Conservation (phyloP, 176 grass and related monocot species). For the Bonia amplexicaulis region DNA sequence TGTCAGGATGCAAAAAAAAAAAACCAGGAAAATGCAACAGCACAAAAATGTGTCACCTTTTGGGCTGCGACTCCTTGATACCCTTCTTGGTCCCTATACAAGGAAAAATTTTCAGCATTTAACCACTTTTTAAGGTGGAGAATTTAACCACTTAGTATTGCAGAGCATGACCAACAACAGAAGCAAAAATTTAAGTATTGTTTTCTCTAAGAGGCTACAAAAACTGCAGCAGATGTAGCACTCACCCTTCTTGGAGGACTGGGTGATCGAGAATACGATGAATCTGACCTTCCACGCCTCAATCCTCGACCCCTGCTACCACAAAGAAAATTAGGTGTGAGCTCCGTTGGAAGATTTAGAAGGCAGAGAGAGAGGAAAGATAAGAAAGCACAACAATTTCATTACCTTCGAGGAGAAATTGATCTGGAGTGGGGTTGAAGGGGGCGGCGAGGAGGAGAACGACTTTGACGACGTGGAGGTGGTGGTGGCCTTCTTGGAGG, state of each 20-base stretch:
- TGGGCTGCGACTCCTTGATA: conserved; percentile 90
- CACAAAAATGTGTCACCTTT: conserved; percentile 49
- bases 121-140: neutral
- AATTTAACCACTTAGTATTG: neutral
- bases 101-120: neutral
- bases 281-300: conserved; percentile 91
- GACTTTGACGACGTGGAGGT: conserved; percentile 57
- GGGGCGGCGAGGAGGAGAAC: conserved; percentile 81
- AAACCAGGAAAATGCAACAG: neutral
- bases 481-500: conserved; percentile 91
- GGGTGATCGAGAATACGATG: conserved; percentile 83
- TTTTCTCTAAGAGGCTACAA: neutral
- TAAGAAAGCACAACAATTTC: neutral
- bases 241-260: conserved; percentile 65
- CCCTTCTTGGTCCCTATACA: conserved; percentile 65
- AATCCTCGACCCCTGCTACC: conserved; percentile 57
- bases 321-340: conserved; percentile 11
- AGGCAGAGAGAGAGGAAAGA: neutral
- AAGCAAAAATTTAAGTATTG: neutral
- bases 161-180: neutral
- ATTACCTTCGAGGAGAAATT: conserved; percentile 89
- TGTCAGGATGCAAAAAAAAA: neutral
- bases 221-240: neutral
- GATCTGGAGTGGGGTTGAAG: conserved; percentile 75
- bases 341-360: neutral